Evolutionary conservation across 129 eudicot species (phyloP).

Genomic region (Sambucus nigra): DNA sequence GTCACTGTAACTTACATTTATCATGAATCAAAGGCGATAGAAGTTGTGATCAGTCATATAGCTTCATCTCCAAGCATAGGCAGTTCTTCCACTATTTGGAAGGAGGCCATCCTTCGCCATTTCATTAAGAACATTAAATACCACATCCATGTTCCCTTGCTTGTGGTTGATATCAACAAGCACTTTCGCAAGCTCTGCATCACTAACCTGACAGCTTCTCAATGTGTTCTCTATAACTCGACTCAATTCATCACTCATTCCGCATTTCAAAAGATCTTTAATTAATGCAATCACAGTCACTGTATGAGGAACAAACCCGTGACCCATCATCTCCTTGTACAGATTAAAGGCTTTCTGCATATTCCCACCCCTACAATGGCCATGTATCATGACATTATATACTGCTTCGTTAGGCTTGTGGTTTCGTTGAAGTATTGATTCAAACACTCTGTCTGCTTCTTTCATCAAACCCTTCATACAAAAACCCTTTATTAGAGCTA

Average conservation of each 20-base stretch:
- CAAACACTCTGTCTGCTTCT: conserved; percentile 83
- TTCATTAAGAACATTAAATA: conserved; percentile 57
- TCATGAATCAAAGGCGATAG: background rate
- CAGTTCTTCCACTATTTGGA: conserved; percentile 65
- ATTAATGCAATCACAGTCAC: conserved; percentile 56
- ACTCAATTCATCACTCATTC: conserved; percentile 42
- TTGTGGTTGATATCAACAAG: conserved; percentile 72
- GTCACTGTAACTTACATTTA: background rate
- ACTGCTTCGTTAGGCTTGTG: conserved; percentile 46
- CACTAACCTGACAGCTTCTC: conserved; percentile 62
- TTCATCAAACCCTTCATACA: conserved; percentile 93
- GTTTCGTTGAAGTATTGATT: conserved; percentile 41
- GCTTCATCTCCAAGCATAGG: conserved; percentile 18
- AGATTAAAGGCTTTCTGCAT: conserved; percentile 55
- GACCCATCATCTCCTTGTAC: conserved; percentile 52
- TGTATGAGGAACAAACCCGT: conserved; percentile 74
- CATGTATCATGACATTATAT: conserved; percentile 72
- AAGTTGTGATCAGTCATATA: background rate
- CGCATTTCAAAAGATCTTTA: conserved; percentile 61
- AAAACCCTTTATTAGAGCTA: conserved; percentile 80
- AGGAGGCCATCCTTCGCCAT: conserved; percentile 96
- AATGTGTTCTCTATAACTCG: conserved; percentile 53
- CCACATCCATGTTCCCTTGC: conserved; percentile 88
- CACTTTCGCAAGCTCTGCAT: conserved; percentile 81
- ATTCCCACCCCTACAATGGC: conserved; percentile 80